Evolutionary conservation across 176 grass and related monocot genomes (phyloP), one percentile per base, ranked within the genome.

Genomic region (Chloris gayana): DNA sequence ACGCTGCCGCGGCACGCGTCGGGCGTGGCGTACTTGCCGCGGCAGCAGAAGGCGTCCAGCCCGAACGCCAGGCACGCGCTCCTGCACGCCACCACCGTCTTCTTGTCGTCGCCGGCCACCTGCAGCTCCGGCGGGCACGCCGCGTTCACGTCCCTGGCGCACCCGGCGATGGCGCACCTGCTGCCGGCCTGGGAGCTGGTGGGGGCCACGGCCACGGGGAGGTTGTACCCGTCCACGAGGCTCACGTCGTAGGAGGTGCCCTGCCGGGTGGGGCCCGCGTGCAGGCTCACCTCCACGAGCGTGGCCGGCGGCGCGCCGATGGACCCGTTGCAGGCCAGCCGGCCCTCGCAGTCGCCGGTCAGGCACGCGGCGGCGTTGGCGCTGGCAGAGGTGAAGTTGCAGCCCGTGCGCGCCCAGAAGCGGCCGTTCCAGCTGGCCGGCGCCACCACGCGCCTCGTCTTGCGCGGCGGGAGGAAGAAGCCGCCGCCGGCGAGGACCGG

Each of bases 141-240:
- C 50, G 79, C 83, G 83, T 94, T 98, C 57, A 94, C 69, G 83
- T 89, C 32, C 82, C 84, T 79, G 46, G 57, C 34, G 83, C 90
- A 98, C 10, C 92, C 84, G 64, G 78, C 67, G 74, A 98, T 89
- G 67, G 59, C 67, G 71, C 95, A 94, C 22, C 26, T n/a, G 7
- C 1, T 80, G 18, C 47, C 57, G 30, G 30, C 19, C 64, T 17
- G 45, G 67, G 6, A n/a, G 66, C 80, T 67, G 68, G 37, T 75
- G 27, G 90, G 74, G 37, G 83, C 83, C 19, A 98, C 84, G 75
- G 92, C 59, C 25, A 98, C 65, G 11, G 92, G 92, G 14, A 97
- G 75, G 89, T 97, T 97, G 87, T 97, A 97, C 41, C 91, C 94
- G 77, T 97, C 94, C 19, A 97, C 89, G 1, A 97, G 62, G 87